Evolutionary conservation across 768 basidiomycete species (phyloP).

Genomic region (Mycena haematopus): DNA sequence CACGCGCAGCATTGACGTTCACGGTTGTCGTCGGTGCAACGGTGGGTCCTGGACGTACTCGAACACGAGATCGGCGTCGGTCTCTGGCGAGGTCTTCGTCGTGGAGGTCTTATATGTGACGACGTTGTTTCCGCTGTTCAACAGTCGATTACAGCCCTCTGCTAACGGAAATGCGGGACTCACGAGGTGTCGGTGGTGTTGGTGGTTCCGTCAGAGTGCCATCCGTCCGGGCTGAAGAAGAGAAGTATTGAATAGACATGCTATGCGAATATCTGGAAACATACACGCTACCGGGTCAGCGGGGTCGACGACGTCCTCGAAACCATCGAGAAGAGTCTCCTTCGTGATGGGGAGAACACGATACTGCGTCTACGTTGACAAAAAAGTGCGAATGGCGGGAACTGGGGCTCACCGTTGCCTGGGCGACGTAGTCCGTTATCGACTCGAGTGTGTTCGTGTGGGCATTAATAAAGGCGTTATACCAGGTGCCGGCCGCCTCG

Average conservation of each 20-base stretch:
- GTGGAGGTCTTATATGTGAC: constrained; percentile 36
- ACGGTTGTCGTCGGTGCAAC: constrained; percentile 43
- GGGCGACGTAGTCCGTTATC: constrained; percentile 53
- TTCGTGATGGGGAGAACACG: constrained; percentile 58
- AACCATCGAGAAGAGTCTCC: constrained; percentile 52
- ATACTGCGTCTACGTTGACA: constrained; percentile 38
- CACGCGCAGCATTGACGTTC: constrained; percentile 59
- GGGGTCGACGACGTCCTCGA: constrained; percentile 52
- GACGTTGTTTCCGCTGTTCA: constrained; percentile 43
- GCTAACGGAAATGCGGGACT: neutral
- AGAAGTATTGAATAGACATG: constrained; percentile 4
- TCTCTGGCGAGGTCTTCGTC: constrained; percentile 43
- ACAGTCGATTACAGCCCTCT: neutral
- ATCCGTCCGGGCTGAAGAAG: constrained; percentile 46
- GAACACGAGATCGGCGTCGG: constrained; percentile 47
- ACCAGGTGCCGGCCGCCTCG: constrained; percentile 44
- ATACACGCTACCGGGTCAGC: constrained; percentile 49
- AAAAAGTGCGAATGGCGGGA: neutral
- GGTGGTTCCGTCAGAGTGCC: constrained; percentile 37
- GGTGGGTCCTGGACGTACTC: constrained; percentile 42
- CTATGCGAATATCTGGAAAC: neutral
- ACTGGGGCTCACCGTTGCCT: constrained; percentile 40
- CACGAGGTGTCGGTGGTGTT: constrained; percentile 34
- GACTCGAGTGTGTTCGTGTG: constrained; percentile 47
- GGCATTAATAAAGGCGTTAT: constrained; percentile 56